Evolutionary conservation across 371 early-diverging fungal species (phyloP), one percentile per base, ranked within the genome.

Genomic region (Syncephalastrum monosporum): DNA sequence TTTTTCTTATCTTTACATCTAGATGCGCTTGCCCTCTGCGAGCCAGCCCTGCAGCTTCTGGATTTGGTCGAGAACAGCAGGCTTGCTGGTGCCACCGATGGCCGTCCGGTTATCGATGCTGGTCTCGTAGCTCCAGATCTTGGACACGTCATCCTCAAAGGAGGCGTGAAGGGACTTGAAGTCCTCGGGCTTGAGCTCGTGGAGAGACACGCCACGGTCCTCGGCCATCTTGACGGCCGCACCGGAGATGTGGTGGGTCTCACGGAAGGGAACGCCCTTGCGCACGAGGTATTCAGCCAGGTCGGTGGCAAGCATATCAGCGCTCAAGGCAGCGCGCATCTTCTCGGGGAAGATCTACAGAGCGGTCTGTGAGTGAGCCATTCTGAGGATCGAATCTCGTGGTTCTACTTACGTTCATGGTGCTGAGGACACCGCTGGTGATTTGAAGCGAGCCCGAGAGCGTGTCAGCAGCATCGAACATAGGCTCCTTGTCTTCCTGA

Each of bases 401-500:
- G 8, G 14, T 3, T 47, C 50, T 4, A 61, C 68, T 69, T 74
- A 89, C 86, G 46, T 75, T 85, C 64, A 98, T 81, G 0, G 97
- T 96, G 27, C 92, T 83, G 49, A 98, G 63, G 0, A 95, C 95
- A 33, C 94, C 94, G 4, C 91, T 82, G 13, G 92, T 85, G 64
- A 98, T 95, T 72, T 94, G 93, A 41, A 98, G 76, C 5, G 93
- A 93, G 0, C 92, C 93, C 45, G 85, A 75, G 33, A 96, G 68
- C 2, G 92, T 96, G 65, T 95, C 95, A 7, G 82, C 87, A 16
- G 96, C 88, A 62, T 97, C 97, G 74, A 98, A 97, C 83, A 98
- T 84, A 27, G 97, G 96, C 68, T 96, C 97, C 79, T 98, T 98
- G 73, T 97, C 98, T 76, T 97, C 98, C 73, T 98, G 98, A 64